Percentiles rank a stretch among this genome's conserved stretches.
phyloP scores from a whole-genome alignment of 2,329 filamentous ascomycete species.

The Remersonia thermophila region DNA sequence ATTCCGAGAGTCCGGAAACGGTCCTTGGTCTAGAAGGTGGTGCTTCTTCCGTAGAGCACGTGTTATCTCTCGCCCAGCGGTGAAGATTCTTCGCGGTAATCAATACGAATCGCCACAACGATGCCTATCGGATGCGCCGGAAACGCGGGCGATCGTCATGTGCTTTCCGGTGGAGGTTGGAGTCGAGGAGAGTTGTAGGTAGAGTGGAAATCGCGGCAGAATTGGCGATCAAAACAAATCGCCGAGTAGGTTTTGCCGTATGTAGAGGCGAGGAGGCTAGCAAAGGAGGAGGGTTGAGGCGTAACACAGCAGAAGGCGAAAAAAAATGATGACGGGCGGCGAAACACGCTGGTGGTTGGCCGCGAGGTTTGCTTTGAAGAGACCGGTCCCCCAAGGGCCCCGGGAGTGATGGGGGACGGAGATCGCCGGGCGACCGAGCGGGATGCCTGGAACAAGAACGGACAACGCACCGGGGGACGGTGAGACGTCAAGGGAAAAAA shows the following conservation, averaged over 20 bases:
- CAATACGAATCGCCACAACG: too few relatives aligned
- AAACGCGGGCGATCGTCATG: constrained; percentile 2
- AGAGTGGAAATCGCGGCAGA: too few relatives aligned
- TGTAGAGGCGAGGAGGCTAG: not conserved
- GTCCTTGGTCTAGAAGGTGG: constrained; percentile 1
- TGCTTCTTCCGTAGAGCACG: not conserved
- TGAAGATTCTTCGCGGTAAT: too few relatives aligned
- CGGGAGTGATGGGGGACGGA: too few relatives aligned
- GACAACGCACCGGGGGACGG: not conserved
- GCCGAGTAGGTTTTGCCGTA: not conserved
- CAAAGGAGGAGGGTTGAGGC: too few relatives aligned
- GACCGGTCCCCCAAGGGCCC: too few relatives aligned
- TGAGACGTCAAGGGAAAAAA: not conserved
- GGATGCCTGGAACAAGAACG: too few relatives aligned
- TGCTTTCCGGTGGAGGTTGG: not conserved
- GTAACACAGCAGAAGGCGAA: too few relatives aligned
- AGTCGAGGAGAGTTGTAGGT: not conserved
- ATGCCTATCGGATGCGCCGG: constrained; percentile 3
- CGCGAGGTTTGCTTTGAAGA: too few relatives aligned
- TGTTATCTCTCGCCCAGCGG: not conserved
- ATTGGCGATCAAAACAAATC: constrained; percentile 1
- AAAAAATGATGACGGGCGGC: too few relatives aligned
- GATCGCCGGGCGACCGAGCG: too few relatives aligned
- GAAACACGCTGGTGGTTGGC: too few relatives aligned
- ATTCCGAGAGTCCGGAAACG: constrained; percentile 14